Conservation (phyloP, 2,329 filamentous ascomycete species). For the Sarocladiaceae sp. region DNA sequence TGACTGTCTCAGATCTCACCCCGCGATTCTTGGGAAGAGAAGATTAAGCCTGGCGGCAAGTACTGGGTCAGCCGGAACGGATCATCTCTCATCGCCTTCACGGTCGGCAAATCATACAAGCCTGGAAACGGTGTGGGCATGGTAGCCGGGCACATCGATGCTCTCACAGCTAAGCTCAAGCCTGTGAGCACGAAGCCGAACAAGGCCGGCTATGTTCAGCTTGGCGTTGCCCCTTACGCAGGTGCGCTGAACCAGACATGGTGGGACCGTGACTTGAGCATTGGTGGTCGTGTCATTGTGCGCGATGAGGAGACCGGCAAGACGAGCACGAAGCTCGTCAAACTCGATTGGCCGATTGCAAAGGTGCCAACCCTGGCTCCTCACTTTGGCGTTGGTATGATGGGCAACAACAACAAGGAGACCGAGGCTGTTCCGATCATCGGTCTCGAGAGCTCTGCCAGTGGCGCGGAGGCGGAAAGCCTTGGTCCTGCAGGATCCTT, state of each 20-base stretch:
- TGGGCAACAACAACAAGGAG: constrained; percentile 68
- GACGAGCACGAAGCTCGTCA: constrained; percentile 75
- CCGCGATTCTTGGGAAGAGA: constrained; percentile 68
- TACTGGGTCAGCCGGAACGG: constrained; percentile 86
- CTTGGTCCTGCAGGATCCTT: constrained; percentile 68
- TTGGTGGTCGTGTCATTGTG: constrained; percentile 84
- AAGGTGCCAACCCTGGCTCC: constrained; percentile 86
- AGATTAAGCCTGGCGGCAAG: constrained; percentile 73
- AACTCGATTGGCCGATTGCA: constrained; percentile 91
- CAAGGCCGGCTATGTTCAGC: constrained; percentile 78
- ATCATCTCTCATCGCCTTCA: constrained; percentile 78
- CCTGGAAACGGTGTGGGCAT: constrained; percentile 83
- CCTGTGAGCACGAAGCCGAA: constrained; percentile 80
- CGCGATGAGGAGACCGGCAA: constrained; percentile 66
- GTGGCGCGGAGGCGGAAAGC: constrained; percentile 27
- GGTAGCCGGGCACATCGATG: constrained; percentile 88
- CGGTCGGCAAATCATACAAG: constrained; percentile 72
- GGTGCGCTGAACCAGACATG: constrained; percentile 83
- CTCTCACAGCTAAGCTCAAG: constrained; percentile 84
- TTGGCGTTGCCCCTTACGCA: constrained; percentile 89
- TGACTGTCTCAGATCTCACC: constrained; percentile 56
- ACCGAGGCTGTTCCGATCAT: constrained; percentile 94
- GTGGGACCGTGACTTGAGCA: constrained; percentile 93
- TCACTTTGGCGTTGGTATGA: constrained; percentile 78
- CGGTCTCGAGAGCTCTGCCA: constrained; percentile 70